Base-by-base conservation (phyloP, 2,329 filamentous ascomycete species). In the Epichloe gansuensis region DNA sequence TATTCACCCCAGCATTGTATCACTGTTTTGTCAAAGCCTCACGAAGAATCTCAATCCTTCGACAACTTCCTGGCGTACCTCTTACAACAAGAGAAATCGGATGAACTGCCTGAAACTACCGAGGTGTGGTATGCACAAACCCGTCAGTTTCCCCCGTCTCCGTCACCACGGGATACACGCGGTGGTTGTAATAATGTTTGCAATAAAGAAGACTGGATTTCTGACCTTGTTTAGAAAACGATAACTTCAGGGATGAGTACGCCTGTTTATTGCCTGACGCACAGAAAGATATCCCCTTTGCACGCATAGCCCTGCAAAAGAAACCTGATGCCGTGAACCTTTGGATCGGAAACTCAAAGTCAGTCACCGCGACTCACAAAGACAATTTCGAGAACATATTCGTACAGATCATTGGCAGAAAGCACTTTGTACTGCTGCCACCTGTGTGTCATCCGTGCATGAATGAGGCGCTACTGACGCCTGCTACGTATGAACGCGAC, bases 381-480 rank as follows among this genome's bases (percentile, higher is more conserved):
- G 88, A 93, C 68, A 86, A 86, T 60, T 91, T 90, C 65, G 87
- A 93, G 65, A 93, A 93, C 63, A 75, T 93, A 0, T 93, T 90
- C 64, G 84, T 88, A 1, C 87, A 91, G 61, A 66, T 91, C 13
- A 65, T 81, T 1, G 88, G 87, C 0, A 69, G 70, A 52, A 93
- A 93, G 64, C 80, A 86, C 58, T 93, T 93, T 58, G 76, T 82
- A 0, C 71, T 93, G 1, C 67, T 93, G 1, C 84, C 87, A n/a
- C 82, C 87, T 0, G 65, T 85, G 1, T 85, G 81, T 55, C 77
- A 82, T 57, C 74, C 84, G 0, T 85, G 82, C 55, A 80, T 89
- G 43, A 80, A 80, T 53, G 87, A 91, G 68, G 69, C 68, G 57
- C 59, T 62, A 0, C 69, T 90, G 4, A 60, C 60, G 3, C 72